These are phyloP conservation scores for Aspergillus spinulosporus DNA, from an alignment of 2,329 filamentous ascomycete genomes.

Conservation along the genomic window DNA sequence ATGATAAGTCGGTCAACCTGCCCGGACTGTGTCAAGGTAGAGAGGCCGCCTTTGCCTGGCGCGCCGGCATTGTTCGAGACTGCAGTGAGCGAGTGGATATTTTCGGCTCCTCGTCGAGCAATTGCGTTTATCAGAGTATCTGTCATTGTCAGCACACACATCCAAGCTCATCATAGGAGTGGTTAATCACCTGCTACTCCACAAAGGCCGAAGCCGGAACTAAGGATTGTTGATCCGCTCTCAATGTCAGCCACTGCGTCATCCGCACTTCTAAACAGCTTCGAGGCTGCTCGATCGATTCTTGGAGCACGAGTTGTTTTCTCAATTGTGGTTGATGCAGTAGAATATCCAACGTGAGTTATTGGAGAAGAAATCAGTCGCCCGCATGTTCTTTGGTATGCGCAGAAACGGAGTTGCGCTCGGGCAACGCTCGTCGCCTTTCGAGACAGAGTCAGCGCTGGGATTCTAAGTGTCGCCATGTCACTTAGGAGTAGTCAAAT, in stretches of 20 bases:
- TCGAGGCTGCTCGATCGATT: slow-evolving; percentile 37
- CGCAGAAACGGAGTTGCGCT: slow-evolving; percentile 24
- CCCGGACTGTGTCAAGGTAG: slow-evolving; percentile 66
- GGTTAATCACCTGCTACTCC: slow-evolving; percentile 64
- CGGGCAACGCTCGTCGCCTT: slow-evolving; percentile 26
- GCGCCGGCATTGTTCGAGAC: slow-evolving; percentile 80
- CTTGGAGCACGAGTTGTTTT: slow-evolving; percentile 26
- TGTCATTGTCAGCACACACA: slow-evolving; percentile 23
- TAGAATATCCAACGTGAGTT: slow-evolving; percentile 24
- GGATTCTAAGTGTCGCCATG: slow-evolving; percentile 32
- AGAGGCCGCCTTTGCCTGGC: slow-evolving; percentile 67
- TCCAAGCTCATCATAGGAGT: neutral
- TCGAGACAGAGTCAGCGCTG: slow-evolving; percentile 26
- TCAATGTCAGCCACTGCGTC: slow-evolving; percentile 69
- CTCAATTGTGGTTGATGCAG: slow-evolving; percentile 20
- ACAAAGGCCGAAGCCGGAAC: slow-evolving; percentile 79
- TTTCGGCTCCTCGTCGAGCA: slow-evolving; percentile 58
- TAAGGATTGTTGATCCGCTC: slow-evolving; percentile 69
- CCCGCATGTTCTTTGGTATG: slow-evolving; percentile 19
- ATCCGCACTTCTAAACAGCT: slow-evolving; percentile 54
- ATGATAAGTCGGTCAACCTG: slow-evolving; percentile 72
- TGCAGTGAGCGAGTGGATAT: slow-evolving; percentile 63
- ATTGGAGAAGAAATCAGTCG: slow-evolving; percentile 13
- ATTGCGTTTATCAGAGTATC: slow-evolving; percentile 73
- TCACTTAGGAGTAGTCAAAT: neutral